phyloP scores from a whole-genome alignment of 805 yeast genomes.

The Priceomyces carsonii region DNA sequence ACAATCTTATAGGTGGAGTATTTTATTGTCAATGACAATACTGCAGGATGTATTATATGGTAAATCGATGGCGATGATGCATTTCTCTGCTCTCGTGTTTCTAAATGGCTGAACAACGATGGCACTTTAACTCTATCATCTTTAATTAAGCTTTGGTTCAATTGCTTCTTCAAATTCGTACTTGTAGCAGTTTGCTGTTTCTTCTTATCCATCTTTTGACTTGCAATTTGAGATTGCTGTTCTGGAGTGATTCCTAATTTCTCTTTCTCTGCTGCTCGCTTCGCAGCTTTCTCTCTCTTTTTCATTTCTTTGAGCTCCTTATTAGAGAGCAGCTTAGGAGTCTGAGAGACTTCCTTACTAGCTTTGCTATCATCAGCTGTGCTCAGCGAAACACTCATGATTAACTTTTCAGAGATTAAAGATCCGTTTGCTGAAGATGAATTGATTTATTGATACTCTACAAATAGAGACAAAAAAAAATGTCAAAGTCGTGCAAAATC shows the following conservation, averaged over 20 bases:
- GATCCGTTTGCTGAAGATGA: too few relatives aligned
- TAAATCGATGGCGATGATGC: slow-evolving; percentile 57
- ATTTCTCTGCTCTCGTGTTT: slow-evolving; percentile 74
- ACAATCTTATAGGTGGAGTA: slow-evolving; percentile 82
- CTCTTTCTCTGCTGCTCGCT: slow-evolving; percentile 84
- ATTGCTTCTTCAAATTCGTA: slow-evolving; percentile 54
- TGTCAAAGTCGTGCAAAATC: too few relatives aligned
- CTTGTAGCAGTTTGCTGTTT: slow-evolving; percentile 46
- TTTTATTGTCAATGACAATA: slow-evolving; percentile 74
- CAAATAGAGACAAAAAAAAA: too few relatives aligned
- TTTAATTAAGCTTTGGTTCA: slow-evolving; percentile 51
- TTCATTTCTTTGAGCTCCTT: slow-evolving; percentile 86
- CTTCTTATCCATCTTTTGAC: slow-evolving; percentile 44
- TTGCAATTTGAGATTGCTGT: slow-evolving; percentile 42
- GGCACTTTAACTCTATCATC: slow-evolving; percentile 46
- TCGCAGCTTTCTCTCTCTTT: slow-evolving; percentile 88
- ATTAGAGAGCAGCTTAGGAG: slow-evolving; percentile 46
- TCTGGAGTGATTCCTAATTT: slow-evolving; percentile 57
- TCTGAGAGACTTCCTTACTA: too few relatives aligned
- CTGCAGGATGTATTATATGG: slow-evolving; percentile 82
- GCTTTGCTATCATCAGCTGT: too few relatives aligned
- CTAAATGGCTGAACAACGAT: slow-evolving; percentile 74
- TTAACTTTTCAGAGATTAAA: too few relatives aligned
- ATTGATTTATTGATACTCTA: too few relatives aligned
- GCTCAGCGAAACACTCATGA: too few relatives aligned